A percentile compares a stretch with the other conserved stretches of the same genome.
These are phyloP conservation scores for Neofusicoccum sp. DNA, from an alignment of 2,329 filamentous ascomycete genomes.

Conservation along the genomic window DNA sequence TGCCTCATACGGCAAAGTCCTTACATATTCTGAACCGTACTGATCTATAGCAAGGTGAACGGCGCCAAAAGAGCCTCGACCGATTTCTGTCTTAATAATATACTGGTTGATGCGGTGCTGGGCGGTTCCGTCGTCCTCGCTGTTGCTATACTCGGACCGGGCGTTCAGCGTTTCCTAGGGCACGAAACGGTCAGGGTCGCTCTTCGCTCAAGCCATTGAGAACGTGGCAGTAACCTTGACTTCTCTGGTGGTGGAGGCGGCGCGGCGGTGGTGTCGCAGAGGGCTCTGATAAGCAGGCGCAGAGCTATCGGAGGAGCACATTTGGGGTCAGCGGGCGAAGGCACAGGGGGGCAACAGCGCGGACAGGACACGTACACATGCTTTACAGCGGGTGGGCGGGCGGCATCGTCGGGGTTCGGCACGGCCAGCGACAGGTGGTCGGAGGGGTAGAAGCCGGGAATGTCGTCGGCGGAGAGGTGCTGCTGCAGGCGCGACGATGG, in stretches of 20 bases:
- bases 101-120: conserved; percentile 95
- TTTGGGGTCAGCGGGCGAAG: background rate
- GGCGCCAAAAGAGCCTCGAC: conserved; percentile 90
- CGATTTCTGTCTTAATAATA: conserved; percentile 89
- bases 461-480: conserved; percentile 28
- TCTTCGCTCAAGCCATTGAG: background rate
- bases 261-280: conserved; percentile 63
- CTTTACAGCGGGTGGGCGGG: conserved; percentile 46
- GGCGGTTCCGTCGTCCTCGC: conserved; percentile 75
- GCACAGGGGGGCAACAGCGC: background rate
- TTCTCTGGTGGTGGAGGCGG: conserved; percentile 57
- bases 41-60: conserved; percentile 90
- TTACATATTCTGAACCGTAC: conserved; percentile 88
- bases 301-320: conserved; percentile 45
- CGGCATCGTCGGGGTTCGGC: conserved; percentile 36
- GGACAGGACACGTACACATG: conserved; percentile 44
- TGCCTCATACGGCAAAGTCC: conserved; percentile 33
- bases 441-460: conserved; percentile 44
- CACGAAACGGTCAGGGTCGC: background rate
- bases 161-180: conserved; percentile 85
- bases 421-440: conserved; percentile 50
- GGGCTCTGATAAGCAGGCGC: conserved; percentile 60
- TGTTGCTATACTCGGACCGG: conserved; percentile 79
- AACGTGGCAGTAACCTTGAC: conserved; percentile 55
- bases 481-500: conserved; percentile 19